These are phyloP conservation scores for Fusarium siculi DNA, from an alignment of 2,329 filamentous ascomycete species.

Conservation along the genomic window DNA sequence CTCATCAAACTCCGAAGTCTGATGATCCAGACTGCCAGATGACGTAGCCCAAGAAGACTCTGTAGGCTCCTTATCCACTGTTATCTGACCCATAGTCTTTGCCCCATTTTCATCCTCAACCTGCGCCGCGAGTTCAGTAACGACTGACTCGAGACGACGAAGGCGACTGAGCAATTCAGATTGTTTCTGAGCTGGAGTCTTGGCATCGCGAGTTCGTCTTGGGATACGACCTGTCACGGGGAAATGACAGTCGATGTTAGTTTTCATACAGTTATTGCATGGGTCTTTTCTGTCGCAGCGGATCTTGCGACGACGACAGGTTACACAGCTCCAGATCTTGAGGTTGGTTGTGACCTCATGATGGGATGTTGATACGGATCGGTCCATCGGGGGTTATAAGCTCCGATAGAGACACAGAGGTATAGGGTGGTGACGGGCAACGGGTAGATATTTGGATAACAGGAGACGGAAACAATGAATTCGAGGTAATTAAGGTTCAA, in stretches of 20 bases:
- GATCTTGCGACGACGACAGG: constrained; percentile 47
- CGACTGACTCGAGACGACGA: constrained; percentile 45
- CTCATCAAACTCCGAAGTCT: constrained; percentile 40
- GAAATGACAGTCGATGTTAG: constrained; percentile 45
- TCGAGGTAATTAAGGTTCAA: neutral
- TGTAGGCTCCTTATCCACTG: constrained; percentile 16
- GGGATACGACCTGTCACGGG: constrained; percentile 48
- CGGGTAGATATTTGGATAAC: neutral
- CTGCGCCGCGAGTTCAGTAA: constrained; percentile 46
- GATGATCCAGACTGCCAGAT: neutral
- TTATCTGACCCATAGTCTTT: constrained; percentile 6
- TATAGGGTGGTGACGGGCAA: neutral
- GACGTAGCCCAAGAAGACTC: constrained; percentile 9
- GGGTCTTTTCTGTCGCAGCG: constrained; percentile 47
- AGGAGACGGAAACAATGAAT: neutral
- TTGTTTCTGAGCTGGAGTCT: constrained; percentile 44
- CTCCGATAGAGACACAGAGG: neutral
- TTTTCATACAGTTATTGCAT: constrained; percentile 43
- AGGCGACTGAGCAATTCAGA: constrained; percentile 46
- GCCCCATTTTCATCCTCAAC: constrained; percentile 43
- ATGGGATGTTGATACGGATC: constrained; percentile 11
- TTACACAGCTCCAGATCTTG: constrained; percentile 48
- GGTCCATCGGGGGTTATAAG: constrained; percentile 34
- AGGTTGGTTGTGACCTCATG: constrained; percentile 20
- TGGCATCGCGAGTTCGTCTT: constrained; percentile 37